Percentiles rank a stretch among this genome's conserved stretches.
These are phyloP conservation scores for Aspergillus conjunctus DNA, from an alignment of 495 filamentous ascomycete species.

Conservation along the genomic window DNA sequence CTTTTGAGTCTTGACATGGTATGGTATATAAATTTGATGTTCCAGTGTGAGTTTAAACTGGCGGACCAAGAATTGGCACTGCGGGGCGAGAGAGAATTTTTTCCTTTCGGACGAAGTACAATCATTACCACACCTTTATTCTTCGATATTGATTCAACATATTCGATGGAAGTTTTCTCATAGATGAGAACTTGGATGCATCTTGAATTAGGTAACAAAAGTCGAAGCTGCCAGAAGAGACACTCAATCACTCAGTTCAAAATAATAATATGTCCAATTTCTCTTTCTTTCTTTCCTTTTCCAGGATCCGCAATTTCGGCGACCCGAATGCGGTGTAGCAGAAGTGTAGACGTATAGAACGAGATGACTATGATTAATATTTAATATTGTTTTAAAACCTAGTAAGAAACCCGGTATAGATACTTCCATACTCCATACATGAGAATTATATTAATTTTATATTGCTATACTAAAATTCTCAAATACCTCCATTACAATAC, in stretches of 20 bases:
- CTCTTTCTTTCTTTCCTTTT: conserved; percentile 5
- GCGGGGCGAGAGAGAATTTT: background rate
- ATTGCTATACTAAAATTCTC: too few species aligned
- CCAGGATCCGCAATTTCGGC: conserved; percentile 27
- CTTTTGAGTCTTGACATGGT: background rate
- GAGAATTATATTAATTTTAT: too few species aligned
- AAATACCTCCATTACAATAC: too few species aligned
- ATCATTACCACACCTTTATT: background rate
- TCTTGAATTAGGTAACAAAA: too few species aligned
- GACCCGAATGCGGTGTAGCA: conserved; percentile 28
- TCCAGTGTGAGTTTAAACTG: background rate
- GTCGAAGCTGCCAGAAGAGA: too few species aligned
- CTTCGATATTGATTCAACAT: background rate
- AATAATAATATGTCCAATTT: too few species aligned
- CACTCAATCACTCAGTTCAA: too few species aligned
- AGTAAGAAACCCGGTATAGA: conserved; percentile 4
- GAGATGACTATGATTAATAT: conserved; percentile 1
- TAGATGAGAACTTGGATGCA: too few species aligned
- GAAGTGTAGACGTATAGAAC: conserved; percentile 16
- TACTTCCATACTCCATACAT: background rate
- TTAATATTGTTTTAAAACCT: background rate
- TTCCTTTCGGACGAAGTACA: background rate
- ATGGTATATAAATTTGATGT: background rate
- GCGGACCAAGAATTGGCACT: conserved; percentile 8
- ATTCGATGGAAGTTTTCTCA: too few species aligned